Conservation (phyloP, 2,329 filamentous ascomycete species). For the Ambrosiella xylebori region DNA sequence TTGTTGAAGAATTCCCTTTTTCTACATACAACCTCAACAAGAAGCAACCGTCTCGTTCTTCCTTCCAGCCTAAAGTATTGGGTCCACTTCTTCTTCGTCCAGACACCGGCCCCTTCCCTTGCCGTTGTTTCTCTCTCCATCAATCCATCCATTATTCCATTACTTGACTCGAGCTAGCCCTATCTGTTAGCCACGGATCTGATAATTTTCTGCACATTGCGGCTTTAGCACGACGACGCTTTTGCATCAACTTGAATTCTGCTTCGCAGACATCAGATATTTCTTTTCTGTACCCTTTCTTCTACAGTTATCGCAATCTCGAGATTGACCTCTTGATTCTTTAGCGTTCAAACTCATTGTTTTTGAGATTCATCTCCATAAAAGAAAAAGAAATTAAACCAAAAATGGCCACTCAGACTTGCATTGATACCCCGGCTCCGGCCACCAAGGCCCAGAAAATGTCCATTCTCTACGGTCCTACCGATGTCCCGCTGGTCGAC, state of each 20-base stretch:
- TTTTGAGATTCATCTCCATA: neutral
- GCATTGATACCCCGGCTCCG: slow-evolving; percentile 18
- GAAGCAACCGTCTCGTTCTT: no score
- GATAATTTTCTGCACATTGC: neutral
- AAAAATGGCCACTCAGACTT: slow-evolving; percentile 11
- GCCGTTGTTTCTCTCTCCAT: no score
- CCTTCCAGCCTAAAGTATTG: neutral
- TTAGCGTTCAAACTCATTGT: neutral
- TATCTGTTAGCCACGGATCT: neutral
- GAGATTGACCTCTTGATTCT: neutral
- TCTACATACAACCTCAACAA: no score
- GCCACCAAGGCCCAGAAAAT: slow-evolving; percentile 23
- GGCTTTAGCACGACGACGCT: neutral
- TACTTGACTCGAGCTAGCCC: neutral
- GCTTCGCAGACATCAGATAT: neutral
- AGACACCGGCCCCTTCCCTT: no score
- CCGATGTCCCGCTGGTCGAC: slow-evolving; percentile 51
- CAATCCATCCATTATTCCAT: neutral
- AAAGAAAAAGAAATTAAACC: neutral
- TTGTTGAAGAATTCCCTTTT: no score
- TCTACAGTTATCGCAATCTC: neutral
- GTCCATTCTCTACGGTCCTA: slow-evolving; percentile 50
- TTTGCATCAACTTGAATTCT: neutral
- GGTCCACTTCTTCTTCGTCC: neutral
- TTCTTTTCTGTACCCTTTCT: neutral